Conservation (phyloP, 345 rosid genomes). For the Ceriops tagal region DNA sequence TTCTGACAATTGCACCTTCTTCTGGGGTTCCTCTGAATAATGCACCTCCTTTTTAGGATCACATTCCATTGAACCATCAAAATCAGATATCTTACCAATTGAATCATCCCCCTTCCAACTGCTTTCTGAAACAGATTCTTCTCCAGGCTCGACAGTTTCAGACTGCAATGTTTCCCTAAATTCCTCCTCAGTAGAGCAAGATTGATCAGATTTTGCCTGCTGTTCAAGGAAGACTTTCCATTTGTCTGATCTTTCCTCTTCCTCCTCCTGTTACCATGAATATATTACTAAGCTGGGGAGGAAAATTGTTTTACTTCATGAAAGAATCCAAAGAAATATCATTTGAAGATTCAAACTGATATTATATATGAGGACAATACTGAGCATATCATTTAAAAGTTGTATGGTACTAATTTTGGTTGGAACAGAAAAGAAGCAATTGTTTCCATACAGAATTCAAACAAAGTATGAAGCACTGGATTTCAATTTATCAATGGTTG, state of each 20-base stretch:
- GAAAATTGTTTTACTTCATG: slow-evolving; percentile 4
- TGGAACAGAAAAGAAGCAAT: not conserved
- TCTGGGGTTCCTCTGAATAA: slow-evolving; percentile 2
- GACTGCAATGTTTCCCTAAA: slow-evolving; percentile 19
- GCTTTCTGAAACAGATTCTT: slow-evolving; percentile 16
- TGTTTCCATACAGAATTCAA: no score
- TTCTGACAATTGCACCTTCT: slow-evolving; percentile 9
- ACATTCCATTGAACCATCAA: slow-evolving; percentile 31
- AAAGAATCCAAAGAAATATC: not conserved
- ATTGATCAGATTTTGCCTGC: slow-evolving; percentile 28
- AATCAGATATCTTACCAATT: slow-evolving; percentile 22
- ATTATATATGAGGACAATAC: not conserved
- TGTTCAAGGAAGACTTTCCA: slow-evolving; percentile 73
- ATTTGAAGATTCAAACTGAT: not conserved
- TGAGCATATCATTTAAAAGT: not conserved
- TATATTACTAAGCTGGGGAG: slow-evolving; percentile 20
- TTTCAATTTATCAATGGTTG: no score
- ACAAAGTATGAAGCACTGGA: no score
- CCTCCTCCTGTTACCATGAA: slow-evolving; percentile 68
- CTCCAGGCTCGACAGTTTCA: slow-evolving; percentile 17
- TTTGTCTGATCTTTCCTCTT: slow-evolving; percentile 68
- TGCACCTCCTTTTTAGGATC: slow-evolving; percentile 9
- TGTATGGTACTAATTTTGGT: not conserved
- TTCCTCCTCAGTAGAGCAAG: slow-evolving; percentile 28
- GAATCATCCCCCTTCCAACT: slow-evolving; percentile 27